Evolutionary conservation across 2,329 filamentous ascomycete genomes (phyloP).

Genomic region (Ophiostoma perfectum): DNA sequence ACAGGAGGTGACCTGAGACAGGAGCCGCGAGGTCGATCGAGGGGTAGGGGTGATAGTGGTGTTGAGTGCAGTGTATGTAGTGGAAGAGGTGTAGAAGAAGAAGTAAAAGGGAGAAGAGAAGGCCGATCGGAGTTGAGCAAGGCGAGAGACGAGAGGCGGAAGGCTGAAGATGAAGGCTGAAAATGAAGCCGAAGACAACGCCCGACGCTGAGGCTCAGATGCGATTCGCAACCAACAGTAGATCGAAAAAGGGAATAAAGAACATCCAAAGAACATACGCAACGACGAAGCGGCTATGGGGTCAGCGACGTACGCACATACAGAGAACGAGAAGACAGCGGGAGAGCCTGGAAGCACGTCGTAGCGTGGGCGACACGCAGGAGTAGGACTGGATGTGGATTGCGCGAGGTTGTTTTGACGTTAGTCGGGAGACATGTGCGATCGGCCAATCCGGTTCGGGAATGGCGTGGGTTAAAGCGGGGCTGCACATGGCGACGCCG

Average conservation of each 20-base stretch:
- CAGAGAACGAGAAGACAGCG: not conserved
- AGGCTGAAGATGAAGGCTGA: too few species aligned
- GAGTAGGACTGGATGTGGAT: not conserved
- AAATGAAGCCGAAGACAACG: too few species aligned
- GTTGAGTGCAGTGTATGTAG: not conserved
- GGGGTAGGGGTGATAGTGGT: not conserved
- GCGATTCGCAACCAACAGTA: too few species aligned
- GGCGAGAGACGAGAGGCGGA: too few species aligned
- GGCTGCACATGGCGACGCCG: not conserved
- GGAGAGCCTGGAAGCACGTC: not conserved
- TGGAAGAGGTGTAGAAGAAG: not conserved
- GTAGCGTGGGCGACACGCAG: constrained; percentile 3
- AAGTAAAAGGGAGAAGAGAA: not conserved
- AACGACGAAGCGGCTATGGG: not conserved
- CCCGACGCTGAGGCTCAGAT: too few species aligned
- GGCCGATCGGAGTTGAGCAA: not conserved
- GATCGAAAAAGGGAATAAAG: too few species aligned
- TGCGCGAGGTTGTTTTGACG: constrained; percentile 12
- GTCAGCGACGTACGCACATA: not conserved
- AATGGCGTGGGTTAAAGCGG: constrained; percentile 2
- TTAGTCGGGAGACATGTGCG: constrained; percentile 2
- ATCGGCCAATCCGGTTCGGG: not conserved
- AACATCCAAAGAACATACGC: not conserved
- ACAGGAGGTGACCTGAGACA: constrained; percentile 23
- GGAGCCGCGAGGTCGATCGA: constrained; percentile 20